Evolutionary conservation across 2,329 filamentous ascomycete genomes (phyloP).

Genomic region (Arachnomyces sp.): DNA sequence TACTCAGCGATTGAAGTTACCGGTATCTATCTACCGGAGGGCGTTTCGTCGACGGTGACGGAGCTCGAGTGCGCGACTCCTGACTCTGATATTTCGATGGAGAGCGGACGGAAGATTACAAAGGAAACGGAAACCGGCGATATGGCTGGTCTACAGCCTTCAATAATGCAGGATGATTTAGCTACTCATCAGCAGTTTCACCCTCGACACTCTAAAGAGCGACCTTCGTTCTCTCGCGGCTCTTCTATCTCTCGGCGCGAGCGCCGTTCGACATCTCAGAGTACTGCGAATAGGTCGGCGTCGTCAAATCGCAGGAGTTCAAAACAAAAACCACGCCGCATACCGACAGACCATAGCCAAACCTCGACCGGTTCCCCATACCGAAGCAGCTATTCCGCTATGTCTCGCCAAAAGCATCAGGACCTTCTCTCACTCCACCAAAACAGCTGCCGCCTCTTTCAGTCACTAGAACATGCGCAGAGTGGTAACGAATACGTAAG

Average conservation of each 20-base stretch:
- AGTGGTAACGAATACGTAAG: not conserved
- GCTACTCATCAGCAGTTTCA: not conserved
- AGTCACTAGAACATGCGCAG: constrained; percentile 13
- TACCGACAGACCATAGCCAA: constrained; percentile 23
- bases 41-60: constrained; percentile 6
- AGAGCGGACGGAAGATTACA: constrained; percentile 3
- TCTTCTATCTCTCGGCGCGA: constrained; percentile 23
- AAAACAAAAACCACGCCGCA: constrained; percentile 20
- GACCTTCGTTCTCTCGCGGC: constrained; percentile 22
- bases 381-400: constrained; percentile 15
- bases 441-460: constrained; percentile 35
- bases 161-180: not conserved
- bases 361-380: constrained; percentile 19
- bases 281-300: constrained; percentile 19
- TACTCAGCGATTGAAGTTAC: constrained; percentile 17
- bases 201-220: constrained; percentile 13
- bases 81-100: constrained; percentile 3
- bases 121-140: not conserved
- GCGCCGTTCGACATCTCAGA: constrained; percentile 28
- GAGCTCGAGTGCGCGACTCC: constrained; percentile 8
- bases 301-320: constrained; percentile 19
- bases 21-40: constrained; percentile 8
- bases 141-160: not conserved
- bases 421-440: constrained; percentile 32
- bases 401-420: constrained; percentile 21